These are phyloP conservation scores for Trichophyton schoenleinii DNA, from an alignment of 2,329 filamentous ascomycete species.

Conservation along the genomic window DNA sequence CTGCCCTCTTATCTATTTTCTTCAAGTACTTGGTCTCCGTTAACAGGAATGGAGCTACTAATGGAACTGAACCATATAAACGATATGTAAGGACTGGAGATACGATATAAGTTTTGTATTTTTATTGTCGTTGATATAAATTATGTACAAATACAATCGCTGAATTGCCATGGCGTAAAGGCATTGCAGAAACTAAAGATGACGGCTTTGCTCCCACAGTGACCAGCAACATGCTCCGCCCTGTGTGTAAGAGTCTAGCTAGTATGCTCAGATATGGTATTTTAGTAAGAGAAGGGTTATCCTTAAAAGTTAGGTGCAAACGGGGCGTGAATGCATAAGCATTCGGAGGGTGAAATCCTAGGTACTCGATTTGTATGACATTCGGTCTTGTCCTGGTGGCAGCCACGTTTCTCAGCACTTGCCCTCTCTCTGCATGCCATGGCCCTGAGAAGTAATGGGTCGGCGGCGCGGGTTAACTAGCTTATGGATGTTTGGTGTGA, in stretches of 20 bases:
- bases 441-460: neutral
- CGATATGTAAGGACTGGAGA: too few species aligned
- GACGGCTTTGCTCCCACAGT: neutral
- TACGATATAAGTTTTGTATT: neutral
- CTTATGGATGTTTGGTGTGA: slow-evolving; percentile 14
- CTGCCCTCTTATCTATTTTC: neutral
- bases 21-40: too few species aligned
- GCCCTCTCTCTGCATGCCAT: neutral
- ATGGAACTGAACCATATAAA: neutral
- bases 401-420: too few species aligned
- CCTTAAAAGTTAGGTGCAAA: neutral
- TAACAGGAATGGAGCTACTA: neutral
- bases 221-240: too few species aligned
- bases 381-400: too few species aligned
- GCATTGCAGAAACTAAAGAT: neutral
- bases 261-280: neutral
- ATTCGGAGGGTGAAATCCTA: too few species aligned
- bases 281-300: neutral
- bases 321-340: neutral
- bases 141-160: neutral
- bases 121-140: neutral
- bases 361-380: too few species aligned
- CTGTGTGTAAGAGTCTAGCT: neutral
- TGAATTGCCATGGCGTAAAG: neutral
- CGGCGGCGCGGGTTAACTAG: slow-evolving; percentile 12